phyloP scores from a whole-genome alignment of 305 asterid genomes.

The Galium porrigens region DNA sequence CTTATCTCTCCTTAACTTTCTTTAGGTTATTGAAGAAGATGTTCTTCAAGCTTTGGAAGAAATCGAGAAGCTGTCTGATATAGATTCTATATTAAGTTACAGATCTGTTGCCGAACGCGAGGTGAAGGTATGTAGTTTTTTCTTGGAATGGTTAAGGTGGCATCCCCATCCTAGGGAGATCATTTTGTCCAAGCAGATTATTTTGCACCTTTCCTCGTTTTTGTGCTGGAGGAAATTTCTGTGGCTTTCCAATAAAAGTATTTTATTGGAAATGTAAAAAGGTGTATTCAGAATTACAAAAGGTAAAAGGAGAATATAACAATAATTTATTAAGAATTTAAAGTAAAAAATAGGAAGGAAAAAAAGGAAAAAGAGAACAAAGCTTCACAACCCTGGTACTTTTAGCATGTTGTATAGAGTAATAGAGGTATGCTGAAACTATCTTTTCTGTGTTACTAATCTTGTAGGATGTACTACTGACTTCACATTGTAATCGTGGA shows the following conservation, averaged over 20 bases:
- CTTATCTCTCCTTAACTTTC: conserved; percentile 11
- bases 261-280: not conserved
- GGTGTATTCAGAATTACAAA: not conserved
- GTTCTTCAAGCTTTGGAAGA: conserved; percentile 60
- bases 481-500: conserved; percentile 33
- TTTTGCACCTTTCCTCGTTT: not conserved
- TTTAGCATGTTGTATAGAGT: not conserved
- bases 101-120: conserved; percentile 81
- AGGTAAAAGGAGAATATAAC: too few relatives aligned
- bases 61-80: conserved; percentile 73
- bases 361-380: too few relatives aligned
- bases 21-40: conserved; percentile 53
- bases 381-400: not conserved
- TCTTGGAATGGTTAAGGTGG: not conserved
- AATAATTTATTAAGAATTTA: too few relatives aligned
- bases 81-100: conserved; percentile 70
- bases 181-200: not conserved
- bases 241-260: not conserved
- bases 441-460: conserved; percentile 7
- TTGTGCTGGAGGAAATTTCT: not conserved
- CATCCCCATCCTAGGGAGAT: not conserved
- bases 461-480: conserved; percentile 57
- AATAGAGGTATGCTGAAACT: not conserved
- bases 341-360: not conserved
- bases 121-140: conserved; percentile 41